Evolutionary conservation across 345 rosid species (phyloP).

Genomic region (Arabidopsis suecica): DNA sequence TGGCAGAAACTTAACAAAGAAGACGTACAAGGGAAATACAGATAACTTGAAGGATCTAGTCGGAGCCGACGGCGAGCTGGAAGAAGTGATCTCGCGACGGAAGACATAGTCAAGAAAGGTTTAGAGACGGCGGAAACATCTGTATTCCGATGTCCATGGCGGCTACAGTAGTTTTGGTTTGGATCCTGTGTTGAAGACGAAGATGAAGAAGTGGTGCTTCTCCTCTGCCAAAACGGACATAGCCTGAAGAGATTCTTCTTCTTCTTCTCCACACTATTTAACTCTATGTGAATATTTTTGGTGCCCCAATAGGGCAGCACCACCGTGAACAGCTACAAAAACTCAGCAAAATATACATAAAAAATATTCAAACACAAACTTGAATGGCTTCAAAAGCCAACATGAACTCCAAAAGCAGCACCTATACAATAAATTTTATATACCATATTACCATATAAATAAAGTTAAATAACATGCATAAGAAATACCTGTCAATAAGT

Average conservation of each 20-base stretch:
- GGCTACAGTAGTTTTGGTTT: constrained; percentile 40
- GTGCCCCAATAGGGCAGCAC: not conserved
- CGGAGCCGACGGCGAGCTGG: constrained; percentile 92
- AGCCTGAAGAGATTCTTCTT: constrained; percentile 35
- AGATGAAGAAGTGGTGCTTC: constrained; percentile 54
- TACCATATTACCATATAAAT: constrained; percentile 16
- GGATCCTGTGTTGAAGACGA: constrained; percentile 66
- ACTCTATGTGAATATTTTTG: not conserved
- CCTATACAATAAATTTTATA: constrained; percentile 5
- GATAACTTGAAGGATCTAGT: constrained; percentile 77
- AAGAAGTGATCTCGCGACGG: constrained; percentile 84
- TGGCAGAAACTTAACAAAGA: not conserved
- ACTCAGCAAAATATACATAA: constrained; percentile 4
- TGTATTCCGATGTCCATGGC: constrained; percentile 42
- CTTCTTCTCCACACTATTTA: too few species aligned
- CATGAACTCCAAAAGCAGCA: not conserved
- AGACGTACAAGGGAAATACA: constrained; percentile 81
- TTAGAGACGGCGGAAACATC: constrained; percentile 45
- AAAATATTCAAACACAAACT: constrained; percentile 1
- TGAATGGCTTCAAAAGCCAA: constrained; percentile 3
- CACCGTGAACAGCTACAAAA: not conserved
- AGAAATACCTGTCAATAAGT: constrained; percentile 74
- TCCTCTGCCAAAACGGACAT: constrained; percentile 81
- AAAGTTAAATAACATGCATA: not conserved
- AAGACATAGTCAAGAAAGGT: constrained; percentile 60